A percentile compares a stretch with the other conserved stretches of the same genome.
phyloP scores from a whole-genome alignment of 768 basidiomycete species.

The Polyporus arcularius region DNA sequence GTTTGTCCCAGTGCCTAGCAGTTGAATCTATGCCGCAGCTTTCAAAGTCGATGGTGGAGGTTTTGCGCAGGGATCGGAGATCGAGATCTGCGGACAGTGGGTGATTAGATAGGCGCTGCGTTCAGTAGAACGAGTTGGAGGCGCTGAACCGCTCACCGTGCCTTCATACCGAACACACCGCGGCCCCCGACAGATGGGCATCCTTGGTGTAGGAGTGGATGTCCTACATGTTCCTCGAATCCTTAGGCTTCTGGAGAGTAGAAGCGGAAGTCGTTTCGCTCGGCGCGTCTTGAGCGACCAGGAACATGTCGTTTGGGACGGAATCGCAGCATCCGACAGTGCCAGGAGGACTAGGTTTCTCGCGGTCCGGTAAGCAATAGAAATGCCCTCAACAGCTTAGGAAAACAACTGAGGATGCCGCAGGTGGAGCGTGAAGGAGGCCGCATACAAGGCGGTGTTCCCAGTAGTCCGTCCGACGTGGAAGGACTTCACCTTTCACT shows the following conservation, averaged over 20 bases:
- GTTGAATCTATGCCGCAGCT: too few species aligned
- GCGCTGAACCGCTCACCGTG: too few species aligned
- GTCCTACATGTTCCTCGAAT: conserved; percentile 55
- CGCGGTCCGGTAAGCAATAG: conserved; percentile 63
- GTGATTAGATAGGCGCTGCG: not conserved
- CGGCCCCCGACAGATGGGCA: conserved; percentile 44
- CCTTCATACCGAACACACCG: not conserved
- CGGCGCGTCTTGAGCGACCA: conserved; percentile 59
- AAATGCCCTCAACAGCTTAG: not conserved
- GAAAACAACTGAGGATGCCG: not conserved
- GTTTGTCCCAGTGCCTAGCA: too few species aligned
- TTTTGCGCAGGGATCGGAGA: not conserved
- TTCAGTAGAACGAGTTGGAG: too few species aligned
- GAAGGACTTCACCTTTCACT: conserved; percentile 60
- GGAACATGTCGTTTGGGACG: conserved; percentile 45
- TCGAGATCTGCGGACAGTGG: conserved; percentile 4
- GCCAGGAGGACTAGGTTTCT: conserved; percentile 49
- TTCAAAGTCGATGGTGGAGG: not conserved
- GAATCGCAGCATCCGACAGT: conserved; percentile 30
- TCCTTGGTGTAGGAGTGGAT: conserved; percentile 70
- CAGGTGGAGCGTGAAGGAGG: conserved; percentile 87
- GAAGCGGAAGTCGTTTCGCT: conserved; percentile 49
- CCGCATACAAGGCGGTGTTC: conserved; percentile 83
- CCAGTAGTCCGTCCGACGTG: conserved; percentile 63
- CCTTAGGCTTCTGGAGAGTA: conserved; percentile 49